Evolutionary conservation across 805 yeast species (phyloP), one percentile per base, ranked within the genome.

Genomic region (Sugiyamaella smithiae): DNA sequence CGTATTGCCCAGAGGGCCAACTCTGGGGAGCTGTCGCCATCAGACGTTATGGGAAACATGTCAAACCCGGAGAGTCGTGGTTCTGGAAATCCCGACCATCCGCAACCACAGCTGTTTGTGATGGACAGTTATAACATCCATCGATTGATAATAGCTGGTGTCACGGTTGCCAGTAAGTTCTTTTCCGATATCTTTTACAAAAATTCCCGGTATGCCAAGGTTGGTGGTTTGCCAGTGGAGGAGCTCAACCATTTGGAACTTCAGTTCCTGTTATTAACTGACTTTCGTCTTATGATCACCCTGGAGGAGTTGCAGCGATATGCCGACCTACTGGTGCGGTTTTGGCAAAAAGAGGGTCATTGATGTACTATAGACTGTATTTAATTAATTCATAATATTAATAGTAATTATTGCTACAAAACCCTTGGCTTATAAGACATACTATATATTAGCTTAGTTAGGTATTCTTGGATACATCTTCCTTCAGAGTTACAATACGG

Each of bases 111-210:
- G 64, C 68, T 88, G 51, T 90, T 93, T 66, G 96, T 91, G 7
- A 88, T 93, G 90, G 98, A 93, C 67, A 85, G 95, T 50, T 91
- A 85, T 68, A 93, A 93, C 65, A 89, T 93, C 54, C 99, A 93
- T 68, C 76, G 99, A 53, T 74, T 93, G 55, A 87, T 93, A 44
- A 91, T 93, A 42, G 85, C 96, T 9, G 98, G 97, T 3, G 84
- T 93, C 52, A 91, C 99, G 0, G 97, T 93, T 22, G 88, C 96
- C 23, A 85, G 96, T 32, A 93, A 93, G 70, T 91, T 91, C 66
- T 90, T 90, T 66, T 83, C 91, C 59, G 98, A 91, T 67, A 88
- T 90, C 43, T 91, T 90, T 62, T 91, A 91, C 74, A 91, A 91
- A 63, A 91, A 91, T 65, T 82, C 93, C 47, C 77, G 98, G 55